Evolutionary conservation across 495 filamentous ascomycete species (phyloP).

Genomic region (Aspergillus kassunensis): DNA sequence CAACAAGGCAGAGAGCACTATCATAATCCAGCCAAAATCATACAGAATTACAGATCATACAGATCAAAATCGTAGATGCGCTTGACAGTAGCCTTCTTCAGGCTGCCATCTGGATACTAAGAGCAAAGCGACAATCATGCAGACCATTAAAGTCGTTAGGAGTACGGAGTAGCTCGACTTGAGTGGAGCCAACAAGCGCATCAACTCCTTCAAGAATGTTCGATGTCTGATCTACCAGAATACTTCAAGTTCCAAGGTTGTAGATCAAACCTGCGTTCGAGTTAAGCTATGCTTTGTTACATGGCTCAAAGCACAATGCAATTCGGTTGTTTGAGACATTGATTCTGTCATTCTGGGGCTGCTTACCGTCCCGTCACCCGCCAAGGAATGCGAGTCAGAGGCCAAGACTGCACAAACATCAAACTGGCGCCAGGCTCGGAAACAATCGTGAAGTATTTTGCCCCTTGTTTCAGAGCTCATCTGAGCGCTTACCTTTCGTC

Average conservation of each 20-base stretch:
- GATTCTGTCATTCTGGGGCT: too few relatives aligned
- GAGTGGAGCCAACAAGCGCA: neutral
- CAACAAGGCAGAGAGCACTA: too few relatives aligned
- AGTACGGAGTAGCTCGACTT: neutral
- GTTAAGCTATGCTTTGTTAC: neutral
- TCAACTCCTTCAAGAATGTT: slow-evolving; percentile 1
- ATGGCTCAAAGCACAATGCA: neutral
- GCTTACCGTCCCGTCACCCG: neutral
- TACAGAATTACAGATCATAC: too few relatives aligned
- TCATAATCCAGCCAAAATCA: too few relatives aligned
- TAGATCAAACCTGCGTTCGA: neutral
- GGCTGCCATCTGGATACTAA: too few relatives aligned
- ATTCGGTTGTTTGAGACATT: too few relatives aligned
- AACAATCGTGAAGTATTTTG: slow-evolving; percentile 25
- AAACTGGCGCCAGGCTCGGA: slow-evolving; percentile 27
- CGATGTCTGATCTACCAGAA: neutral
- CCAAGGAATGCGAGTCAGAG: slow-evolving; percentile 9
- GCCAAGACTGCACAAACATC: slow-evolving; percentile 24
- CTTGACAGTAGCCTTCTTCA: too few relatives aligned
- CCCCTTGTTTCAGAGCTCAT: slow-evolving; percentile 23
- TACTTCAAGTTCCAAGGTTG: too few relatives aligned
- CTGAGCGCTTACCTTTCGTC: slow-evolving; percentile 20
- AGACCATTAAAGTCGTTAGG: neutral
- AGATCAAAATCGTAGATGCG: too few relatives aligned
- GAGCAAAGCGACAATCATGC: neutral